phyloP scores from a whole-genome alignment of 352 stramenopile genomes.

The Pelagophyceae sp. region DNA sequence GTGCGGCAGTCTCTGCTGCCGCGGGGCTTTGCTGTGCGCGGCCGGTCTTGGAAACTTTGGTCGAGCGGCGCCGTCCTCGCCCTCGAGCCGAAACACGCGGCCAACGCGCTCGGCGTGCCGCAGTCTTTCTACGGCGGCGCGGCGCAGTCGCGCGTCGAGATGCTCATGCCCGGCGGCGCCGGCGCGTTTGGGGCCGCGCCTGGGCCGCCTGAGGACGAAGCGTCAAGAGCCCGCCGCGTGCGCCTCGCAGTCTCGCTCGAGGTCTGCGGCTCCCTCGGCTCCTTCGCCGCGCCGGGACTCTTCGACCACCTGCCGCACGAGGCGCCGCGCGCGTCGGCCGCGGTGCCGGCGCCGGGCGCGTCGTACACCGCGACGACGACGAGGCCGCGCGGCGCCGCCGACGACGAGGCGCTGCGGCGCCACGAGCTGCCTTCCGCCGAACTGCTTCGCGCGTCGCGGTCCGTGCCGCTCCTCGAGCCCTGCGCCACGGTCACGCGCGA shows the following conservation, averaged over 20 bases:
- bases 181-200: not conserved
- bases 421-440: not conserved
- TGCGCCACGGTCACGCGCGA: slow-evolving; percentile 21
- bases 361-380: not conserved
- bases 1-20: too few relatives aligned
- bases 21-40: too few relatives aligned
- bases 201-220: not conserved
- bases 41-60: slow-evolving; percentile 5
- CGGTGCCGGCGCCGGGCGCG: not conserved
- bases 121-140: not conserved
- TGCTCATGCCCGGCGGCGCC: not conserved
- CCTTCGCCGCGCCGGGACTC: not conserved
- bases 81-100: not conserved
- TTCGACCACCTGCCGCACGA: not conserved
- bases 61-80: not conserved
- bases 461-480: slow-evolving; percentile 9
- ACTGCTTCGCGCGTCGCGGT: not conserved
- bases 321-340: not conserved
- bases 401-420: not conserved
- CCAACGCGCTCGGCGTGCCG: not conserved
- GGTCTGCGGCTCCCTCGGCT: not conserved
- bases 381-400: not conserved
- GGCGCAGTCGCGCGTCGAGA: not conserved
- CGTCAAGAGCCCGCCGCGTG: not conserved
- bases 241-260: not conserved